phyloP scores from a whole-genome alignment of 768 basidiomycete genomes.

The Kwoniella sp. region DNA sequence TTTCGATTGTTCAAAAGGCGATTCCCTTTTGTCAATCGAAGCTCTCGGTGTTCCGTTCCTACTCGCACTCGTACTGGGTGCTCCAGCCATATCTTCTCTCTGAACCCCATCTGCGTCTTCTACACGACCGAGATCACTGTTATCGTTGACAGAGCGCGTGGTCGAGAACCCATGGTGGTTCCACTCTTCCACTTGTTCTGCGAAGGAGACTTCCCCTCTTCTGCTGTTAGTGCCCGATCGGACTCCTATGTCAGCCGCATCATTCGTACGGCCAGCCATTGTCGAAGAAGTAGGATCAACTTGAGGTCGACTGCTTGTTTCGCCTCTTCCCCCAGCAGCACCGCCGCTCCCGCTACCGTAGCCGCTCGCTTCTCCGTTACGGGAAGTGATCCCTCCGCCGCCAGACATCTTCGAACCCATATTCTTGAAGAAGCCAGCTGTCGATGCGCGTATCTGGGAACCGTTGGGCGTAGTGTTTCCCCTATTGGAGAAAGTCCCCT shows the following conservation, averaged over 20 bases:
- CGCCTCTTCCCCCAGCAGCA: neutral
- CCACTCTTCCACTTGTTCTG: constrained; percentile 3
- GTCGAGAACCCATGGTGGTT: neutral
- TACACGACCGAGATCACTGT: neutral
- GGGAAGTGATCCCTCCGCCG: neutral
- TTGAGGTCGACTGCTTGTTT: neutral
- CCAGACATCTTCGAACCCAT: constrained; percentile 9
- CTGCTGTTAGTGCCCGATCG: neutral
- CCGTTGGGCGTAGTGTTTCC: neutral
- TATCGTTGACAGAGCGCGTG: neutral
- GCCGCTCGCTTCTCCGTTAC: neutral
- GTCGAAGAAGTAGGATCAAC: neutral
- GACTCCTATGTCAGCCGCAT: neutral
- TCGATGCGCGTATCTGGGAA: neutral
- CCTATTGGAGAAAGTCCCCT: constrained; percentile 42
- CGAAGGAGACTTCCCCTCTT: neutral
- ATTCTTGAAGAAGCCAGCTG: constrained; percentile 10
- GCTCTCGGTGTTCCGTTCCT: neutral
- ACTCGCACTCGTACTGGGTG: neutral
- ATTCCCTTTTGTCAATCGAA: neutral
- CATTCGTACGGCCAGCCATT: neutral
- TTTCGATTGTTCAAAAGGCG: neutral
- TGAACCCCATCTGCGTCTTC: neutral
- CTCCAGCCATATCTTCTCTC: neutral
- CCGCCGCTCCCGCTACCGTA: neutral